A percentile compares a stretch with the other conserved stretches of the same genome.
Conservation (phyloP, 345 rosid species). For the Clausena lansium region DNA sequence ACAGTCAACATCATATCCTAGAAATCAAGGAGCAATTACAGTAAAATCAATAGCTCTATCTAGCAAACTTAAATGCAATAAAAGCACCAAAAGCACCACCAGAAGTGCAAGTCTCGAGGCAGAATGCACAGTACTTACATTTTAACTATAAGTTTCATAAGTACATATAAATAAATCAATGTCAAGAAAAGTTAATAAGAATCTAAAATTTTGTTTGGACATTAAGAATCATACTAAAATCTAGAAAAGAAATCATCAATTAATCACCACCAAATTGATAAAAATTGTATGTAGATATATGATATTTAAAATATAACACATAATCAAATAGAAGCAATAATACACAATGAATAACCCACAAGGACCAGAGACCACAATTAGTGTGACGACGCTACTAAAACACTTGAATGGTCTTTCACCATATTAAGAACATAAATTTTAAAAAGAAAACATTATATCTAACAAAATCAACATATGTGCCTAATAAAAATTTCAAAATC, state of each 20-base stretch:
- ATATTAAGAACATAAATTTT: constrained; percentile 8
- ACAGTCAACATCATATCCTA: no score
- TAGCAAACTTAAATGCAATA: not conserved
- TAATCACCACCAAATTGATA: not conserved
- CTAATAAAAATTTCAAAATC: not conserved
- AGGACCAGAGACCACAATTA: not conserved
- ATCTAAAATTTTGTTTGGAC: not conserved
- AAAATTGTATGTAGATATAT: not conserved
- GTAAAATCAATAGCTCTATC: not conserved
- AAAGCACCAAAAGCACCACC: not conserved
- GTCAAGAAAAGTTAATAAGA: not conserved
- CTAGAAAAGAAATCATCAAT: not conserved
- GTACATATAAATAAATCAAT: not conserved
- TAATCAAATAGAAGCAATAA: not conserved
- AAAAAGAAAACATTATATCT: not conserved
- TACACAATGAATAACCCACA: not conserved
- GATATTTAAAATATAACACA: not conserved
- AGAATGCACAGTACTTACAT: not conserved
- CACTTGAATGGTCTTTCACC: not conserved
- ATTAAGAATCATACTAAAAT: not conserved
- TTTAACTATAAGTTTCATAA: not conserved
- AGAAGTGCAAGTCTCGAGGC: not conserved
- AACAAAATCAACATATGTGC: not conserved
- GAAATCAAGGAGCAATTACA: not conserved
- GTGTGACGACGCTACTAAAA: not conserved